Evolutionary conservation across 352 stramenopile genomes (phyloP).

Genomic region (Globisporangium parvum): DNA sequence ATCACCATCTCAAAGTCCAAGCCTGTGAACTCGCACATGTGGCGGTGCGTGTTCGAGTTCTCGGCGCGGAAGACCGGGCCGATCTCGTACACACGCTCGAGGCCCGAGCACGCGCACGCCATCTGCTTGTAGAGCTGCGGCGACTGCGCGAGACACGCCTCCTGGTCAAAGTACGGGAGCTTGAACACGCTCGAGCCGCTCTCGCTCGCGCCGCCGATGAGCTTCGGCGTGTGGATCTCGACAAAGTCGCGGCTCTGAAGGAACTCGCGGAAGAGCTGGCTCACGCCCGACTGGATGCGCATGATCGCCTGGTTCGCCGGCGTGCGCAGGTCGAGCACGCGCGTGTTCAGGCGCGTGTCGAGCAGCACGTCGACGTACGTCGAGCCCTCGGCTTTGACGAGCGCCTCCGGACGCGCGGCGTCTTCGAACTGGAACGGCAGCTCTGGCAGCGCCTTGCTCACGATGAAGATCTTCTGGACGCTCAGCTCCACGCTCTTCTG

Average conservation of each 20-base stretch:
- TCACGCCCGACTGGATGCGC: conserved; percentile 95
- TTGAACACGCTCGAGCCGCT: conserved; percentile 98
- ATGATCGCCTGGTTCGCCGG: conserved; percentile 99
- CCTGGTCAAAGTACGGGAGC: conserved; percentile 98
- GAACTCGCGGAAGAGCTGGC: conserved; percentile 96
- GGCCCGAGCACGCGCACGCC: conserved; percentile 95
- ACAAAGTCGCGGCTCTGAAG: conserved; percentile 94
- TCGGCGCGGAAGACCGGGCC: conserved; percentile 99
- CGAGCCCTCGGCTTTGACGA: conserved; percentile 78
- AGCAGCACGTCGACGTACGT: conserved; percentile 85
- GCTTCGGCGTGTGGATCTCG: conserved; percentile 99
- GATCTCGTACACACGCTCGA: conserved; percentile 98
- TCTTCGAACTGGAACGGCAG: conserved; percentile 96
- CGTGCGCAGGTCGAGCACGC: conserved; percentile 95
- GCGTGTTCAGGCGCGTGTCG: conserved; percentile 95
- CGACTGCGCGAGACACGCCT: conserved; percentile 94
- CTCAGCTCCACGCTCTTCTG: conserved; percentile 94
- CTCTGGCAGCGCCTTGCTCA: conserved; percentile 90
- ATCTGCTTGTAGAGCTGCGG: conserved; percentile 99
- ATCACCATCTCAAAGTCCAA: conserved; percentile 99
- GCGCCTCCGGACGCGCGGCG: conserved; percentile 83
- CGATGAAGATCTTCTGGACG: conserved; percentile 93
- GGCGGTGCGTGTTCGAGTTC: conserved; percentile 98
- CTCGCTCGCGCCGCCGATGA: conserved; percentile 96
- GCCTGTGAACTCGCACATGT: conserved; percentile 99